Conservation (phyloP, 208 protist species). For the Phytomonas francai region DNA sequence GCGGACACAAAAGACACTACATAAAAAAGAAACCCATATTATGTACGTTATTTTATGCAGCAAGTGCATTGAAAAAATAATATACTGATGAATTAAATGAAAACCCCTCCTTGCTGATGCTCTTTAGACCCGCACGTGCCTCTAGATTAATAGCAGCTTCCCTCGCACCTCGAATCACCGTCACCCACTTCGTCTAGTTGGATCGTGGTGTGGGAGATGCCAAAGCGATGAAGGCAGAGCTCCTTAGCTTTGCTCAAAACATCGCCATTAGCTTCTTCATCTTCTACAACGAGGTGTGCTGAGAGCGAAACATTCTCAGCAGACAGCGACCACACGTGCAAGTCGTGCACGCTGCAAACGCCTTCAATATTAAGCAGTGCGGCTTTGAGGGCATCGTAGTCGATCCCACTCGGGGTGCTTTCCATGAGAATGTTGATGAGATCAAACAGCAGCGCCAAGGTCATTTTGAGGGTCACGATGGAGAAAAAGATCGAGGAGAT, state of each 20-base stretch:
- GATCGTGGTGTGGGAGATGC: conserved; percentile 85
- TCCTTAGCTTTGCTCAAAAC: conserved; percentile 59
- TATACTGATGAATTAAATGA: too few species aligned
- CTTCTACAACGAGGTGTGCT: conserved; percentile 66
- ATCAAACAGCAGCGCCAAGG: conserved; percentile 45
- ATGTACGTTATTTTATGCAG: too few species aligned
- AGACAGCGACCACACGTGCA: conserved; percentile 88
- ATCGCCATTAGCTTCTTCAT: conserved; percentile 7
- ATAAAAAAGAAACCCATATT: too few species aligned
- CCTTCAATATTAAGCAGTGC: conserved; percentile 51
- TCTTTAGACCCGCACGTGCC: too few species aligned
- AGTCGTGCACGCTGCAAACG: conserved; percentile 76
- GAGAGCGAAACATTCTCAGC: conserved; percentile 69
- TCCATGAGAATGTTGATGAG: conserved; percentile 89
- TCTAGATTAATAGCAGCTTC: conserved; percentile 12
- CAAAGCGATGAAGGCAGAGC: conserved; percentile 38
- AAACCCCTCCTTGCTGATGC: too few species aligned
- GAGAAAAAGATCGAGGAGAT: conserved; percentile 84
- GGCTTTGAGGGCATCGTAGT: conserved; percentile 37
- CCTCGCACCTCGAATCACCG: conserved; percentile 21
- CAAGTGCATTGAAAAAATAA: too few species aligned
- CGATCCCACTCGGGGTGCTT: conserved; percentile 62
- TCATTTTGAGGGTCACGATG: conserved; percentile 83
- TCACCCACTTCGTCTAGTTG: conserved; percentile 66
- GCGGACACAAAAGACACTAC: too few species aligned